Evolutionary conservation across 1,284 basidiomycete species (phyloP).

Genomic region (Ceratobasidium sp.): DNA sequence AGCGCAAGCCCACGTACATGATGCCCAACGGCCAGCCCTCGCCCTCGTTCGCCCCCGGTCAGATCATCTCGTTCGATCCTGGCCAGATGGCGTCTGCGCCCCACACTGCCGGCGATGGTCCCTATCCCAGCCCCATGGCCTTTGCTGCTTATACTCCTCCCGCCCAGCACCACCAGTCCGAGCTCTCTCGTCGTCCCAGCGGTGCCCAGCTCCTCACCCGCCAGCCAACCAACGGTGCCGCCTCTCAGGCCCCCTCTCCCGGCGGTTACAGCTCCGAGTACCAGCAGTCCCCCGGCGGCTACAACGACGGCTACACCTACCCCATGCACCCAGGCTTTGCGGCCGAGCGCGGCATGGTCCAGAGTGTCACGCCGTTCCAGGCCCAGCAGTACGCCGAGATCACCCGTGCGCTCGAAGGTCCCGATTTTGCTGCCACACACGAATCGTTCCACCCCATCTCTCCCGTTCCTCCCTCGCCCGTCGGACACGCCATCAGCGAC

Average conservation of each 20-base stretch:
- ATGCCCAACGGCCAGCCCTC: slow-evolving; percentile 24
- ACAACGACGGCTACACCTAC: slow-evolving; percentile 18
- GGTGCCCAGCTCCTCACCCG: slow-evolving; percentile 32
- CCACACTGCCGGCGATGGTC: background rate
- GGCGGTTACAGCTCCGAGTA: background rate
- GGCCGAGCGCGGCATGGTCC: slow-evolving; percentile 20
- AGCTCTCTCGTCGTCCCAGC: slow-evolving; percentile 39
- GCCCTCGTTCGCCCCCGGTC: slow-evolving; percentile 26
- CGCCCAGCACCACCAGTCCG: slow-evolving; percentile 38
- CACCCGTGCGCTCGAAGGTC: slow-evolving; percentile 35
- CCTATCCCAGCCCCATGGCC: slow-evolving; percentile 27
- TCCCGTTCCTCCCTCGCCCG: slow-evolving; percentile 10
- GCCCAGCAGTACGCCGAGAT: slow-evolving; percentile 43
- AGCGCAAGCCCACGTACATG: slow-evolving; percentile 27
- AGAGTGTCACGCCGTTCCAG: slow-evolving; percentile 40
- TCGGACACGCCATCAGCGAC: slow-evolving; percentile 26
- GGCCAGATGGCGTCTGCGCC: slow-evolving; percentile 26
- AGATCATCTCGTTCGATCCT: slow-evolving; percentile 20
- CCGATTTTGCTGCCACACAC: slow-evolving; percentile 12
- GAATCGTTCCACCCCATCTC: slow-evolving; percentile 31
- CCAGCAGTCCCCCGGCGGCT: background rate
- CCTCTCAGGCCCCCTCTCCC: slow-evolving; percentile 1
- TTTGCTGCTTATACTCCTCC: slow-evolving; percentile 38
- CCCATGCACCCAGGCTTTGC: slow-evolving; percentile 6
- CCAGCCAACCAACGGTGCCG: slow-evolving; percentile 30